A percentile compares a stretch with the other conserved stretches of the same genome.
Evolutionary conservation across 2,329 filamentous ascomycete species (phyloP).

Genomic region (Bertia moriformis): DNA sequence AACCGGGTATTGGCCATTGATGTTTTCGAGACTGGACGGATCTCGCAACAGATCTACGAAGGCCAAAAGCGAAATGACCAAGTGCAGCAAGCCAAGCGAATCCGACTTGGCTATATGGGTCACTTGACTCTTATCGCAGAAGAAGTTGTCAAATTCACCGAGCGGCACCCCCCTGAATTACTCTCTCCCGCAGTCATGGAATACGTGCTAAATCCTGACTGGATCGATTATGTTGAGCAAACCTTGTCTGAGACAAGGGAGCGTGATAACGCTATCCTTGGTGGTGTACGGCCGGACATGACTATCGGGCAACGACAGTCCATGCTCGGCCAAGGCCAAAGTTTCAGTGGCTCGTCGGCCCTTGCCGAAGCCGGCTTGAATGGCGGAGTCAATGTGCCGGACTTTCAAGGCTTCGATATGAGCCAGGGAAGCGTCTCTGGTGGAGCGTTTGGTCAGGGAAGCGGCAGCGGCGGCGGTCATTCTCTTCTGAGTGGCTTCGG

Average conservation of each 20-base stretch:
- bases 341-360: conserved; percentile 50
- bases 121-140: conserved; percentile 93
- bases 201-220: conserved; percentile 75
- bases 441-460: conserved; percentile 36
- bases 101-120: conserved; percentile 95
- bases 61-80: conserved; percentile 79
- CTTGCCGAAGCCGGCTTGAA: conserved; percentile 72
- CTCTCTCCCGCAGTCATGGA: conserved; percentile 74
- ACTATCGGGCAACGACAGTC: conserved; percentile 59
- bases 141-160: conserved; percentile 96
- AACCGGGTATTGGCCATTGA: conserved; percentile 83
- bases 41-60: conserved; percentile 82
- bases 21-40: conserved; percentile 76
- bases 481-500: conserved; percentile 80
- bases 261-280: conserved; percentile 93
- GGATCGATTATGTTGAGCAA: conserved; percentile 90
- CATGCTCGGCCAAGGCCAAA: conserved; percentile 39
- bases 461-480: conserved; percentile 56
- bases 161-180: conserved; percentile 77
- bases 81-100: conserved; percentile 69
- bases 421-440: conserved; percentile 21
- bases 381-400: conserved; percentile 51
- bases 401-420: conserved; percentile 48
- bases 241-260: conserved; percentile 86
- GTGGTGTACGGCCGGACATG: conserved; percentile 83